Base-by-base conservation (phyloP, 1,284 basidiomycete genomes). In the Ustilago trichophora region DNA sequence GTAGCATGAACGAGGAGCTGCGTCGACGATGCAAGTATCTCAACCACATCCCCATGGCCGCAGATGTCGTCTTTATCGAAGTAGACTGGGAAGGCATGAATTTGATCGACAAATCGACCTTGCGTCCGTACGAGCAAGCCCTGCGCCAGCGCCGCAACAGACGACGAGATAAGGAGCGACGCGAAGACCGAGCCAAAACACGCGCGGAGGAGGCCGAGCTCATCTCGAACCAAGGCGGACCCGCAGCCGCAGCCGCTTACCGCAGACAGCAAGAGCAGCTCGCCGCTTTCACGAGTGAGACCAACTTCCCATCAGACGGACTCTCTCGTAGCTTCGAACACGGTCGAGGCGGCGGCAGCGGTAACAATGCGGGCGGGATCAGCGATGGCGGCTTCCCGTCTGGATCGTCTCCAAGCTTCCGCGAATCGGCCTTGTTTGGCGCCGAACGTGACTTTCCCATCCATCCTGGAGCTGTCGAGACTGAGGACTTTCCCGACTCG, bases 11-110 rank as follows among this genome's bases (percentile, higher is more conserved):
- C 78, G 93, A 94, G 57, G 92, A 97, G 58, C 85, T 98, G 19
- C 88, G 93, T 41, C 90, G 92, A 81, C 88, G 93, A 37, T 97
- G 92, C 85, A 97, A 95, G 82, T 98, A 98, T 83, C 89, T 98
- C 52, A 88, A 87, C 3, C 94, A 98, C 81, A 85, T 98, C 65
- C 92, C 95, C 0, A 89, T 92, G 69, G 90, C 92, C 41, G 89
- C 91, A 13, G 93, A 98, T 78, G 91, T 98, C 35, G 90, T 94
- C 12, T 98, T 98, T 80, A 85, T 98, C 57, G 94, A 98, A 83
- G 88, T 92, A 3, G 90, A 97, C 38, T 80, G 77, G 78, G 64
- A 75, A 22, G 53, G 46, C 26, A 78, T 79, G 59, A 35, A 48
- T n/a, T 36, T 71, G 36, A 59, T 77, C 36, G 56, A 51, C 36